phyloP scores from a whole-genome alignment of 2,329 filamentous ascomycete species.

The Phoma sp. region DNA sequence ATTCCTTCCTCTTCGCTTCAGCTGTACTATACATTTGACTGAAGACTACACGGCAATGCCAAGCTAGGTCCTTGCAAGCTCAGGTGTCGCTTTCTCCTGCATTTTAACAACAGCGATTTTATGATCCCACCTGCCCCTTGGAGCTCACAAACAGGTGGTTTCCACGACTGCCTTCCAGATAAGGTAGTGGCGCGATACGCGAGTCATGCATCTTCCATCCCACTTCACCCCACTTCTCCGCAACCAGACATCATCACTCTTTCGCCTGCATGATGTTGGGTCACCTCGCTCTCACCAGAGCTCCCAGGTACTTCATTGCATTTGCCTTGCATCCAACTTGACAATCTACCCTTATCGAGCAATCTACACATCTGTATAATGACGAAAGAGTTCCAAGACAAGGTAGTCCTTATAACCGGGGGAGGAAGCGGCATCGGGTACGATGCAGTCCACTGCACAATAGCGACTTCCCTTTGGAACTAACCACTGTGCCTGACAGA shows the following conservation, averaged over 20 bases:
- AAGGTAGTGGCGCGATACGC: slow-evolving; percentile 16
- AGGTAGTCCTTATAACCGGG: slow-evolving; percentile 42
- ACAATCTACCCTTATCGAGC: background rate
- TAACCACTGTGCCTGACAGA: slow-evolving; percentile 27
- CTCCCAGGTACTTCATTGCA: background rate
- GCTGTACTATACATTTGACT: slow-evolving; percentile 14
- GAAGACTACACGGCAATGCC: background rate
- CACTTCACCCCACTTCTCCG: slow-evolving; percentile 47
- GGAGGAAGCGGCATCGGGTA: slow-evolving; percentile 57
- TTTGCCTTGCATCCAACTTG: background rate
- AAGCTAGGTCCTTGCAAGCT: background rate
- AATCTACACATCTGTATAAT: slow-evolving; percentile 18
- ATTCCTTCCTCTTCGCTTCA: slow-evolving; percentile 6
- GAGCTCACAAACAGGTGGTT: background rate
- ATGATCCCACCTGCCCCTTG: background rate
- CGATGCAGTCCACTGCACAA: slow-evolving; percentile 4
- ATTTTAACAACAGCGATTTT: background rate
- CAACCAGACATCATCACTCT: slow-evolving; percentile 22
- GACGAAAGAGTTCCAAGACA: slow-evolving; percentile 40
- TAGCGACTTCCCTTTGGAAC: background rate
- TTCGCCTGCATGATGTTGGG: slow-evolving; percentile 17
- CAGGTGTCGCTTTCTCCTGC: background rate
- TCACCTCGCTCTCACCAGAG: background rate
- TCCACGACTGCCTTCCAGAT: slow-evolving; percentile 4
- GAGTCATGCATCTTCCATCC: slow-evolving; percentile 42